Evolutionary conservation across 768 basidiomycete species (phyloP), one percentile per base, ranked within the genome.

Genomic region (Psilocybe tampanensis): DNA sequence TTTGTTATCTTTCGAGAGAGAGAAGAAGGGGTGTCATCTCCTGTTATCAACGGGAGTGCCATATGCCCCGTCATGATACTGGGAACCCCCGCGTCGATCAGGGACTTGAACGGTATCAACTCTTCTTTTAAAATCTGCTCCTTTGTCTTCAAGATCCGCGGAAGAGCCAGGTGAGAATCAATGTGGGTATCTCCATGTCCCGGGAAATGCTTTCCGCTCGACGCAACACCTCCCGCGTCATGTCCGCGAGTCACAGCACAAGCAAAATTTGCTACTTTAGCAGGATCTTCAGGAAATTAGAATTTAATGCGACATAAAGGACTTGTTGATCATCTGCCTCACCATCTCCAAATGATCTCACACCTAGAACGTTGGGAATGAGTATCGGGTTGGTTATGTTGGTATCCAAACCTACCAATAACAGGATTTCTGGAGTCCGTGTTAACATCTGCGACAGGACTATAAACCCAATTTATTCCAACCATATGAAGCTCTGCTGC

Each of bases 21-120:
- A 6, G 89, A 90, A 26, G 78, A 78, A 3, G 89, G 88, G 3
- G 73, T 78, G 57, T 83, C 78, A 47, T 77, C 73, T 4, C 80
- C 81, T 0, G 80, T 83, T 21, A 89, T 65, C 5, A 77, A 58
- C 0, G 87, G 88, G 1, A 89, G 74, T 2, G 88, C 86, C 80
- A 89, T 88, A 66, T 90, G 88, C 0, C 86, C 88, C 0, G 86
- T 83, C 89, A 90, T 90, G 50, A 90, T 76, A 22, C 80, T 86
- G 0, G 85, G 78, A 1, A 85, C 62, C 6, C 70, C 63, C 3
- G 62, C 61, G 19, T 72, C 58, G 39, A 84, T 74, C 41, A 85
- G 72, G 3, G 70, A 66, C 34, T 69, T 66, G 74, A 90, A 90
- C 0, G 88, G 86, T 1, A 83, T 72, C 11, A 90, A 74, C 64